Evolutionary conservation across 306 rosid species (phyloP), one percentile per base, ranked within the genome.

Genomic region (Fagus crenata): DNA sequence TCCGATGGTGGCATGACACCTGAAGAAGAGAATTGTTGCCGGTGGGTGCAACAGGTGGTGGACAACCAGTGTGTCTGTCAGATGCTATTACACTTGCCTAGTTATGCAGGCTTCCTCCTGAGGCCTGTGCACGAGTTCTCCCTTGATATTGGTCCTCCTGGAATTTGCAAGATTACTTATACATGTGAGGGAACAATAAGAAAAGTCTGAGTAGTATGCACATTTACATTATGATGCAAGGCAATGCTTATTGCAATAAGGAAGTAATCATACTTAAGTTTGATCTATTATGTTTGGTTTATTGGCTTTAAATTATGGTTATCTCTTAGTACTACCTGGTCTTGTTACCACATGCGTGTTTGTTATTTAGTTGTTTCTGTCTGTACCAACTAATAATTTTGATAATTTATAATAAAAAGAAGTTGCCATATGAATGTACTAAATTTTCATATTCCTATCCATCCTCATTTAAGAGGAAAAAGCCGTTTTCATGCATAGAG

Each of bases 51-150:
- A 49, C 85, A 84, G 58, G 83, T 95, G 8, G 97, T 95, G 8
- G 97, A 92, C 55, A 76, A 15, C 68, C 78, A 87, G 36, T 94
- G 98, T 46, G 92, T 92, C 33, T 92, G 98, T 73, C 91, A 90
- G 7, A 33, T 88, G 75, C 85, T 93, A 2, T 53, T 71, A 59
- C 91, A 61, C 42, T 76, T 93, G 89, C 94, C 98, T 4, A 71
- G 33, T n/a, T 78, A 82, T 78, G 89, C 91, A 40, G 49, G 80
- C n/a, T 95, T 90, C 85, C 91, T 92, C 18, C 36, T 65, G 15
- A 88, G 85, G 81, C 92, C 98, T 28, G 7, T 58, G 49, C 98
- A 95, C 80, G 67, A 68, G 33, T 87, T 86, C 85, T n/a, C 85
- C 1, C 6, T 92, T n/a, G 6, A 6, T 15, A 73, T 95, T 9